A percentile compares a stretch with the other conserved stretches of the same genome.
phyloP scores from a whole-genome alignment of 139 green algal genomes.

The Chlorella sp. region DNA sequence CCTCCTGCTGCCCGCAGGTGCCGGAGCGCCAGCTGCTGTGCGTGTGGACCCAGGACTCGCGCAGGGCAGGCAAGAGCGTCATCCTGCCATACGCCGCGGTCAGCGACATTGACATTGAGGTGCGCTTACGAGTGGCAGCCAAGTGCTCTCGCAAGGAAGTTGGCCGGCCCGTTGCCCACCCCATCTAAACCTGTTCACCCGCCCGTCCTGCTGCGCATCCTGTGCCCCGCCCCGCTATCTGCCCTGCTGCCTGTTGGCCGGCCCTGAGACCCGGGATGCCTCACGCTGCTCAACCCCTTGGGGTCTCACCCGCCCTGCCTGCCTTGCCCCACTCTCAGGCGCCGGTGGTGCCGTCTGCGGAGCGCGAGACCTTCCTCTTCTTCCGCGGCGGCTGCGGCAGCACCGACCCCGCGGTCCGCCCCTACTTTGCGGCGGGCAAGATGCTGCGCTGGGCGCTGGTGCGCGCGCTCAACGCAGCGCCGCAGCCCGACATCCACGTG shows the following conservation, averaged over 20 bases:
- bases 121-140: too few relatives aligned
- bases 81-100: conserved; percentile 45
- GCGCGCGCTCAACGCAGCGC: neutral
- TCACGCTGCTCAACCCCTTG: neutral
- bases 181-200: too few relatives aligned
- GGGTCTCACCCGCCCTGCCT: neutral
- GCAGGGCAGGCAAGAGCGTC: conserved; percentile 18
- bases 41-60: conserved; percentile 48
- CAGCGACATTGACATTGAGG: conserved; percentile 38
- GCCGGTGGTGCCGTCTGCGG: conserved; percentile 13
- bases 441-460: conserved; percentile 48
- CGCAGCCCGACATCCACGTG: conserved; percentile 22
- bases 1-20: neutral
- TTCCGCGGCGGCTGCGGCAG: conserved; percentile 45
- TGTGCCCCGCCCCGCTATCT: too few relatives aligned
- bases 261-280: too few relatives aligned
- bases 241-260: too few relatives aligned
- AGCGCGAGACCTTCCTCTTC: conserved; percentile 35
- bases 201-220: too few relatives aligned
- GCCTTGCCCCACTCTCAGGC: neutral
- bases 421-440: conserved; percentile 45
- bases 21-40: conserved; percentile 39
- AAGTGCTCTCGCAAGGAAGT: too few relatives aligned
- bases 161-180: too few relatives aligned
- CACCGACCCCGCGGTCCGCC: conserved; percentile 21